These are phyloP conservation scores for Epicoccum nigrum DNA, from an alignment of 2,329 filamentous ascomycete genomes.

Conservation along the genomic window DNA sequence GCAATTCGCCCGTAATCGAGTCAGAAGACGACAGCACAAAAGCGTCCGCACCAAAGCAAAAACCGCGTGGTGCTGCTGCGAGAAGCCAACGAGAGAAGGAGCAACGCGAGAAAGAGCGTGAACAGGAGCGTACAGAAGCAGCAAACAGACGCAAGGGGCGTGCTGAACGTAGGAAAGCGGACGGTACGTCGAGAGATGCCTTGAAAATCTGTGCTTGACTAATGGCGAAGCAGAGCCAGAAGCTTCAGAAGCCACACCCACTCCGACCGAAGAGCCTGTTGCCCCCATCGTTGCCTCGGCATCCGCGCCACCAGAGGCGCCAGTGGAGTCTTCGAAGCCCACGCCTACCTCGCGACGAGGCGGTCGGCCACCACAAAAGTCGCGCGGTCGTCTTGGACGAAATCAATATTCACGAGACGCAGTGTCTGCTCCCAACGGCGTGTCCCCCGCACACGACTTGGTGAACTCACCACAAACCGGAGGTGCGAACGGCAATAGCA, in stretches of 20 bases:
- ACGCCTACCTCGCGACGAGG: constrained; percentile 40
- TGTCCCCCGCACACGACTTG: constrained; percentile 39
- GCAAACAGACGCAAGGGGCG: constrained; percentile 81
- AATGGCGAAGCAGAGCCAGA: constrained; percentile 38
- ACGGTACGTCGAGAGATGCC: constrained; percentile 63
- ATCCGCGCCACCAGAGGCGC: constrained; percentile 35
- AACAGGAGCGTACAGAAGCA: constrained; percentile 74
- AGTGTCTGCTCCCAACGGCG: constrained; percentile 41
- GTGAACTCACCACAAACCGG: constrained; percentile 41
- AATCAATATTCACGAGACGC: constrained; percentile 48
- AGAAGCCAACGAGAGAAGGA: constrained; percentile 65
- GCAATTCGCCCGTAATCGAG: constrained; percentile 62
- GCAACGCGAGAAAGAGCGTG: constrained; percentile 69
- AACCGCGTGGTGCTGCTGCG: constrained; percentile 54
- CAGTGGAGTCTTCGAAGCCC: constrained; percentile 34
- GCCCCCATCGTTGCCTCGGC: constrained; percentile 31
- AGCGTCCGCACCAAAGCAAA: constrained; percentile 52
- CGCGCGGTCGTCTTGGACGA: constrained; percentile 43
- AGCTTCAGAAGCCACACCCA: constrained; percentile 30
- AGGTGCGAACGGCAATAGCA: constrained; percentile 41
- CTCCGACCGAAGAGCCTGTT: constrained; percentile 36
- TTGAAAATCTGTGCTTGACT: constrained; percentile 23
- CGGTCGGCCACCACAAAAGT: constrained; percentile 44
- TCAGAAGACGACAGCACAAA: constrained; percentile 71
- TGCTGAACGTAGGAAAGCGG: constrained; percentile 78